These are phyloP conservation scores for Fusarium neocosmosporiellum DNA, from an alignment of 2,329 filamentous ascomycete species.

Conservation along the genomic window DNA sequence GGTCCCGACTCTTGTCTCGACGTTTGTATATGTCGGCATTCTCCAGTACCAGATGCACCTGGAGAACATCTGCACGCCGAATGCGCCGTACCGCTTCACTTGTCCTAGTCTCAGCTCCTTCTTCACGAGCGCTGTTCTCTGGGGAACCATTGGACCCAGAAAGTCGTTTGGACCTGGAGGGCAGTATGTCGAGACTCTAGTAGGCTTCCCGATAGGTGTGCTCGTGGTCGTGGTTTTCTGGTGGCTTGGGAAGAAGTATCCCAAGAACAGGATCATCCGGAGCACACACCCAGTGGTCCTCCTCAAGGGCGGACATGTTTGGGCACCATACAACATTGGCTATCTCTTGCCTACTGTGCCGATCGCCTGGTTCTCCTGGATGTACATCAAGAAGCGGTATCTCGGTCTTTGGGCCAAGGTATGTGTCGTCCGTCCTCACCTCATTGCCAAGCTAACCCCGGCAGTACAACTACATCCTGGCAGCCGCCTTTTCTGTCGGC, in stretches of 20 bases:
- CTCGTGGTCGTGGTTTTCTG: conserved; percentile 51
- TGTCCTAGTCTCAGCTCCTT: conserved; percentile 55
- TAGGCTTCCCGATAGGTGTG: conserved; percentile 55
- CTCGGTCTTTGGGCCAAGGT: conserved; percentile 62
- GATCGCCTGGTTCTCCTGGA: conserved; percentile 60
- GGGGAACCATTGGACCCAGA: conserved; percentile 54
- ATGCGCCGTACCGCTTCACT: conserved; percentile 50
- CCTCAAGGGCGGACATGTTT: conserved; percentile 53
- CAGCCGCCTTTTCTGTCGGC: conserved; percentile 57
- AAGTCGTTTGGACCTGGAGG: conserved; percentile 51
- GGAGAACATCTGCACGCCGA: conserved; percentile 50
- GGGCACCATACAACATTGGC: conserved; percentile 58
- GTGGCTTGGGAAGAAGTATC: conserved; percentile 49
- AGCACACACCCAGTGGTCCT: conserved; percentile 57
- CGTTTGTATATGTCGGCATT: conserved; percentile 48
- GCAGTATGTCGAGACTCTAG: conserved; percentile 50
- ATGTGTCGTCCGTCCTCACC: neutral
- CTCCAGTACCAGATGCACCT: conserved; percentile 54
- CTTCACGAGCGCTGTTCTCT: conserved; percentile 54
- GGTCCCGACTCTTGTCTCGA: conserved; percentile 49
- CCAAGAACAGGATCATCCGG: conserved; percentile 47
- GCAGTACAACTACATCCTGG: conserved; percentile 60
- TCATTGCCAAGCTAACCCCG: conserved; percentile 12
- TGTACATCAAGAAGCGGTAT: conserved; percentile 58
- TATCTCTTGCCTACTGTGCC: conserved; percentile 61